phyloP scores from a whole-genome alignment of 2,329 filamentous ascomycete species.

The Colletotrichum sp. region DNA sequence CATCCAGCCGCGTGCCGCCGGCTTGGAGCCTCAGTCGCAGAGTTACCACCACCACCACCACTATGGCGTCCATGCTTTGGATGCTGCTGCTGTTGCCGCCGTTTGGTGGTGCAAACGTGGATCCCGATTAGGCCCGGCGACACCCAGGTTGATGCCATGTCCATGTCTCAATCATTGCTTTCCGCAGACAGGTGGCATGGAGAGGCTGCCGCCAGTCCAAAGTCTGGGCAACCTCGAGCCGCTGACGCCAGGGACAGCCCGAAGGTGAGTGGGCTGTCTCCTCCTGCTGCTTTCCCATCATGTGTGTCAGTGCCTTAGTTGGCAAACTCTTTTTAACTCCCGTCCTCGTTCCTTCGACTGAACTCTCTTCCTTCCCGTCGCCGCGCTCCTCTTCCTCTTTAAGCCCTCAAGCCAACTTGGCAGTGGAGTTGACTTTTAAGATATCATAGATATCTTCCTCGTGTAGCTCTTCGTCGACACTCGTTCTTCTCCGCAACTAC shows the following conservation, averaged over 20 bases:
- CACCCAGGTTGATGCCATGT: conserved; percentile 14
- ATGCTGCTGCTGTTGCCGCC: background rate
- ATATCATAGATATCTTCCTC: conserved; percentile 7
- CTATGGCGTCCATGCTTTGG: conserved; percentile 8
- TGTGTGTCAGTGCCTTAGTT: conserved; percentile 17
- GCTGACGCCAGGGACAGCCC: conserved; percentile 1
- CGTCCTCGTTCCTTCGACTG: conserved; percentile 2
- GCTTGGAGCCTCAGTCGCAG: conserved; percentile 2
- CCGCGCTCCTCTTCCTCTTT: conserved; percentile 4
- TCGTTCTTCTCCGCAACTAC: background rate
- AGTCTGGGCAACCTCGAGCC: conserved; percentile 12
- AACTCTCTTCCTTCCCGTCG: background rate
- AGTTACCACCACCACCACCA: background rate
- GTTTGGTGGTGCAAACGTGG: conserved; percentile 12
- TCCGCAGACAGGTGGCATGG: background rate
- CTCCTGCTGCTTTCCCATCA: conserved; percentile 9
- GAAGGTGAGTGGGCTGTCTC: conserved; percentile 13
- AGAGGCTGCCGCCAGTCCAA: background rate
- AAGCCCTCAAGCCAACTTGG: background rate
- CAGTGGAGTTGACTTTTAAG: conserved; percentile 11
- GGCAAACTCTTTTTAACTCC: conserved; percentile 19
- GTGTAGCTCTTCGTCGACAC: background rate
- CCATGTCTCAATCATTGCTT: conserved; percentile 17
- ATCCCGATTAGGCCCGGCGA: conserved; percentile 13
- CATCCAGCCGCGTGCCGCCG: conserved; percentile 7